phyloP scores from a whole-genome alignment of 2,329 filamentous ascomycete genomes.

The Lasiodiplodia citricola region DNA sequence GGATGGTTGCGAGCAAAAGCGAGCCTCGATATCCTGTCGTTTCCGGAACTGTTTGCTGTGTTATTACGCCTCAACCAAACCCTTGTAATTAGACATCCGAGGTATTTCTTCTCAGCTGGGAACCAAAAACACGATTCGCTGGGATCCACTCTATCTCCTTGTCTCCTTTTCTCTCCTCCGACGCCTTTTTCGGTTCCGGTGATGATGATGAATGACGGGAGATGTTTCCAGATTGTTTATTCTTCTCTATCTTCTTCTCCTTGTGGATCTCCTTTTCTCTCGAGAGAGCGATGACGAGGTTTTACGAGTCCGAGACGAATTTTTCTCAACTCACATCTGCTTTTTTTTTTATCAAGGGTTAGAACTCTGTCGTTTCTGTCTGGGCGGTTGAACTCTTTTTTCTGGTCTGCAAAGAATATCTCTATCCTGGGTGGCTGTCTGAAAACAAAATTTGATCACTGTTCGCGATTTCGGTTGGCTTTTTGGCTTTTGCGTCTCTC shows the following conservation, averaged over 20 bases:
- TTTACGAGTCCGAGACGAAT: constrained; percentile 15
- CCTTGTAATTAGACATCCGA: constrained; percentile 27
- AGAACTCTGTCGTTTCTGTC: constrained; percentile 24
- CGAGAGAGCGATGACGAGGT: constrained; percentile 12
- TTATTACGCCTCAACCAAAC: constrained; percentile 24
- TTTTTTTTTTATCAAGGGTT: constrained; percentile 14
- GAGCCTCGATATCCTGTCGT: constrained; percentile 27
- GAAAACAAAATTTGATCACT: constrained; percentile 20
- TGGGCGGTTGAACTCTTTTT: constrained; percentile 20
- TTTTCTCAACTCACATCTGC: constrained; percentile 4
- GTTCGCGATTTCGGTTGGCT: constrained; percentile 21
- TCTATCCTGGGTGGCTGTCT: constrained; percentile 24
- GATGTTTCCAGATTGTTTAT: constrained; percentile 22
- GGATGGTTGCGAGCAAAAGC: constrained; percentile 26
- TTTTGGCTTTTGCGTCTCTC: constrained; percentile 4
- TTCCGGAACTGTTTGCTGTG: constrained; percentile 24
- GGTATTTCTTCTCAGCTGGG: constrained; percentile 26
- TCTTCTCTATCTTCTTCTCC: constrained; percentile 5
- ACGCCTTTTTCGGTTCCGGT: constrained; percentile 18
- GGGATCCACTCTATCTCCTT: constrained; percentile 13
- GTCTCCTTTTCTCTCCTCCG: constrained; percentile 12
- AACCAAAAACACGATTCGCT: constrained; percentile 26
- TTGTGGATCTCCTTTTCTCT: constrained; percentile 20
- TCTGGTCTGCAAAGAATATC: constrained; percentile 19
- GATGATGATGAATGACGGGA: constrained; percentile 22